Base-by-base conservation (phyloP, 805 yeast genomes). In the Pichia rugopelliculosa region DNA sequence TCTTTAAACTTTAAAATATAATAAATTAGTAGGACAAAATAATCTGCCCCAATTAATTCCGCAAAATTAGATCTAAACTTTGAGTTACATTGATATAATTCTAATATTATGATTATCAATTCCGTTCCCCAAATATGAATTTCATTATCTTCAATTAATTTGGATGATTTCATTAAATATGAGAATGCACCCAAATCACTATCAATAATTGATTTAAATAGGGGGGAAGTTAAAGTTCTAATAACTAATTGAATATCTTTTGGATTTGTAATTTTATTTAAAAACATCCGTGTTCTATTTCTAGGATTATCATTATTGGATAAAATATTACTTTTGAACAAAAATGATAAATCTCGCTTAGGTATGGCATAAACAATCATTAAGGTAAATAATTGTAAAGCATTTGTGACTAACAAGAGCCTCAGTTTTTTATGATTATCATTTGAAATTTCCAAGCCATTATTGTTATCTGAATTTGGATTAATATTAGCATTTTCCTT, bases 1-100 rank as follows among this genome's bases (percentile, higher is more conserved):
- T 65, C 64, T 46, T 71, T 69, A 55, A 71, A 79, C 23, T 73
- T 75, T 46, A 70, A 68, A 42, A 87, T 69, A 60, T 84, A 77
- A 61, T 75, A 85, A 8, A 81, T 57, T 18, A 85, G 62, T 2
- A 75, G 63, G 0, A 84, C 66, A 39, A 77, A 61, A 37, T 85
- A 61, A 54, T 82, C 83, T 26, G 74, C 69, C 2, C 80, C 75
- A 12, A 41, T 39, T 40, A 72, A 69, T 13, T 72, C 70, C 3
- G 73, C 63, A 26, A 79, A 65, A 44, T 71, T 66, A 17, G 59
- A 57, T 49, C 73, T 72, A 56, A 84, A 81, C 42, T 64, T 64
- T 49, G 70, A 71, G 64, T 91, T 91, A 55, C 88, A 81, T 59
- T 87, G 91, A 30, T 78, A 65, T 39, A 88, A 65, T 56, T 86